Base-by-base conservation (phyloP, 2,329 filamentous ascomycete species). In the Cladosporium oxysporum region DNA sequence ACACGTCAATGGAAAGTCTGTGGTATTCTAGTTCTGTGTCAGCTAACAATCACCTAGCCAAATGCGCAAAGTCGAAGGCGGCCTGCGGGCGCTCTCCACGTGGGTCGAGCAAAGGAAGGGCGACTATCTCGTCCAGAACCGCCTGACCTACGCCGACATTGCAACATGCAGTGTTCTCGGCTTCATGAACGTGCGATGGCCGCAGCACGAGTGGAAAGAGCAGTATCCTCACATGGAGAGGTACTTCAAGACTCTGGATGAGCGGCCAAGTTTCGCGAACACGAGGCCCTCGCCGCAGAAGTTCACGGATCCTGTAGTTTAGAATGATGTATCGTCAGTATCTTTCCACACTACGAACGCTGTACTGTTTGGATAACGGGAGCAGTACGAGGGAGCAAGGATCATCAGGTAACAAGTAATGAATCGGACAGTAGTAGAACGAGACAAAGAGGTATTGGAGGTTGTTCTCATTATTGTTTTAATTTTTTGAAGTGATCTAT, bases 181-280 rank as follows among this genome's bases (percentile, higher is more conserved):
- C 0, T 78, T 75, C 64, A 72, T 79, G 71, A 68, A 68, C 12
- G 69, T 76, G 3, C 65, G 76, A 18, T 77, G 71, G 70, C 73
- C 72, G 5, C 74, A 77, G 23, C 72, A 76, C 66, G 52, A 65
- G 8, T 79, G 77, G 78, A 70, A 71, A 66, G 64, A 66, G n/a
- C 66, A 74, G 52, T 75, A 78, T 69, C 75, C 78, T 10, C 67
- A 70, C 12, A 61, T 79, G 70, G 81, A 66, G 79, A 81, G 69
- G 78, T 83, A 68, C 79, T 83, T 78, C 80, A 79, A 70, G 74
- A 78, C 73, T 72, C 62, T 79, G 60, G 76, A 83, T 67, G 78
- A 79, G 28, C 76, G 81, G 0, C 78, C 82, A 69, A 80, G 79
- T 59, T 79, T 79, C 61, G 71, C 69, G 21, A 68, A 69, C 6